Evolutionary conservation across 805 yeast genomes (phyloP), one percentile per base, ranked within the genome.

Genomic region (Metschnikowia cubensis): DNA sequence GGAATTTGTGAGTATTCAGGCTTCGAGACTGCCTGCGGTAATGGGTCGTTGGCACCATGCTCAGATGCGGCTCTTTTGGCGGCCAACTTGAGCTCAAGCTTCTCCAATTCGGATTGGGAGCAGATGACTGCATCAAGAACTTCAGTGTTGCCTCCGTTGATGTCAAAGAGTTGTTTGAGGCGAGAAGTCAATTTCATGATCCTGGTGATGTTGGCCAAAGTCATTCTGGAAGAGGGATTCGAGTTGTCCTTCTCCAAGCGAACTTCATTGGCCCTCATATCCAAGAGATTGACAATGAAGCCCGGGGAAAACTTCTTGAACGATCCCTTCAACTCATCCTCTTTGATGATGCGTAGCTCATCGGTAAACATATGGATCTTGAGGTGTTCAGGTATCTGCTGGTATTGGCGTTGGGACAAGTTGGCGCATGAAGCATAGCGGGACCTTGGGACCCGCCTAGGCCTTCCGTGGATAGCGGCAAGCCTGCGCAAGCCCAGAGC

Each of bases 351-450:
- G 21, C 49, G 47, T 32, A 59, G 37, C 37, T 59, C 63, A 5
- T 47, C 41, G 6, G 47, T 29, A 22, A 58, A 58, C 50, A 59
- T 55, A 32, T 60, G 64, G 41, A 60, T 47, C 39, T 51, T 50
- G 20, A 62, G 56, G 25, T 59, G 47, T 3, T 61, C 64, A 1
- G 65, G 65, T 35, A 60, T 55, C 46, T 62, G 62, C 37, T 42
- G 31, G 21, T 42, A 42, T 8, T 42, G 45, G 8, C n/a, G 21
- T 29, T 29, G 42, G 20, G 42, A 25, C n/a, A n/a, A n/a, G 14
- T 5, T 15, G 11, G 42, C 25, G 18, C 13, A 11, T 17, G 44
- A 41, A 18, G 13, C 17, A 20, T 31, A 18, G 25, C 17, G 25
- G 13, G 18, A 22, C 13, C 25, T 3, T n/a, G 25, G 13, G 11